Evolutionary conservation across 2,329 filamentous ascomycete species (phyloP).

Genomic region (Stemphylium beticola): DNA sequence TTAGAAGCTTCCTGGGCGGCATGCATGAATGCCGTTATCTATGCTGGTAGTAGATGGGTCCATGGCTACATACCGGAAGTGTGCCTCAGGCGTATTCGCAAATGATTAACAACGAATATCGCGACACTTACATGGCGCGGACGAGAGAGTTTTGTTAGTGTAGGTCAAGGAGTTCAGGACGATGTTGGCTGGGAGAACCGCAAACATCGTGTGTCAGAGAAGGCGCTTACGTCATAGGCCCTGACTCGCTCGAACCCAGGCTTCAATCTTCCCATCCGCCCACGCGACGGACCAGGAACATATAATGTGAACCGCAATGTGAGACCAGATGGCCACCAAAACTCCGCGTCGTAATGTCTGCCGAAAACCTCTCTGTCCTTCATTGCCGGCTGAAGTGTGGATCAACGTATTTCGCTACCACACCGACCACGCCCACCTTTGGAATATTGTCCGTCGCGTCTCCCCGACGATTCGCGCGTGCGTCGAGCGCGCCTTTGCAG

Average conservation of each 20-base stretch:
- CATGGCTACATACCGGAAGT: too few species aligned
- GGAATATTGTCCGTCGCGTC: slow-evolving; percentile 38
- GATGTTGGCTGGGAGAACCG: too few species aligned
- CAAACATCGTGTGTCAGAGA: neutral
- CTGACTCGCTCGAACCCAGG: neutral
- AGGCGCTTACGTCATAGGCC: slow-evolving; percentile 2
- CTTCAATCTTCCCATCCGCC: neutral
- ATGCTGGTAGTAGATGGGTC: too few species aligned
- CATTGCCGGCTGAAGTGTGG: slow-evolving; percentile 45
- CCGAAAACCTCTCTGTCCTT: slow-evolving; percentile 23
- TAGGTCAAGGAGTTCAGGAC: too few species aligned
- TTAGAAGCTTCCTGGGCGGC: too few species aligned
- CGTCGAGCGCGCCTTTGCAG: slow-evolving; percentile 37
- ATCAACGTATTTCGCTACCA: slow-evolving; percentile 41
- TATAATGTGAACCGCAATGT: neutral
- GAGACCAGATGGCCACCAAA: slow-evolving; percentile 6
- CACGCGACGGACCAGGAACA: neutral
- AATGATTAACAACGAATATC: too few species aligned
- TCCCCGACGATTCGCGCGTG: slow-evolving; percentile 37
- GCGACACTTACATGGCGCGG: neutral
- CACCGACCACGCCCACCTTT: slow-evolving; percentile 40
- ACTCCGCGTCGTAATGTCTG: neutral
- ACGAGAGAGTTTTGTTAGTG: neutral
- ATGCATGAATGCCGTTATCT: too few species aligned
- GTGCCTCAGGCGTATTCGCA: too few species aligned